Evolutionary conservation across 2,329 filamentous ascomycete species (phyloP).

Genomic region (Beauveria sp.): DNA sequence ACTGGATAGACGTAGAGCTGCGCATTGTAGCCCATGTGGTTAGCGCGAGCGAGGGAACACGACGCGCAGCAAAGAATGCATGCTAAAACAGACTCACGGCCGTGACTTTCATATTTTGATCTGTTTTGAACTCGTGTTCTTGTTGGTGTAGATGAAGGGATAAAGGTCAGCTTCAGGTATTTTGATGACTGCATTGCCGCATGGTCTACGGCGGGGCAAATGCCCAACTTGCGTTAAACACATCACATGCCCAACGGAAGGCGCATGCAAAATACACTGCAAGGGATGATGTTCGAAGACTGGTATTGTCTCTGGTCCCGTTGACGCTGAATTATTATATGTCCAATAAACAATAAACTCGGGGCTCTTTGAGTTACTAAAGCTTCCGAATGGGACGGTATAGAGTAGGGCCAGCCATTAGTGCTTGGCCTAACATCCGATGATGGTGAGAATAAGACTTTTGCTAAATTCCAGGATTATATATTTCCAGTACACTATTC

Average conservation of each 20-base stretch:
- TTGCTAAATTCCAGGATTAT: not conserved
- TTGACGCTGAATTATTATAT: too few species aligned
- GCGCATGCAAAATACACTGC: not conserved
- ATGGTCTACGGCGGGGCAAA: not conserved
- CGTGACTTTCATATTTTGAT: slow-evolving; percentile 18
- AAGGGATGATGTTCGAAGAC: not conserved
- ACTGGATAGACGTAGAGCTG: slow-evolving; percentile 64
- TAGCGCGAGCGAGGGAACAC: not conserved
- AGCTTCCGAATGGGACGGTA: not conserved
- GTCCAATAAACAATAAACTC: too few species aligned
- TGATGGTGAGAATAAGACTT: too few species aligned
- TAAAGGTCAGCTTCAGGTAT: not conserved
- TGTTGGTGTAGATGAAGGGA: not conserved
- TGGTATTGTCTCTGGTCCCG: not conserved
- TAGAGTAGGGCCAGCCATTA: not conserved
- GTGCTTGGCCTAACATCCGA: too few species aligned
- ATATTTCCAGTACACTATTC: not conserved
- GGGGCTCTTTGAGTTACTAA: too few species aligned
- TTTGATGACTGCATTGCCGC: not conserved
- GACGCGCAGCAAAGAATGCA: not conserved
- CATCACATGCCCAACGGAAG: not conserved
- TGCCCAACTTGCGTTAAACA: not conserved
- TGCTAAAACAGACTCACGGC: slow-evolving; percentile 15
- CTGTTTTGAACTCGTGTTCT: not conserved
- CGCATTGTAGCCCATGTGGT: not conserved